Evolutionary conservation across 2,329 filamentous ascomycete genomes (phyloP).

Genomic region (Penicillium sp.): DNA sequence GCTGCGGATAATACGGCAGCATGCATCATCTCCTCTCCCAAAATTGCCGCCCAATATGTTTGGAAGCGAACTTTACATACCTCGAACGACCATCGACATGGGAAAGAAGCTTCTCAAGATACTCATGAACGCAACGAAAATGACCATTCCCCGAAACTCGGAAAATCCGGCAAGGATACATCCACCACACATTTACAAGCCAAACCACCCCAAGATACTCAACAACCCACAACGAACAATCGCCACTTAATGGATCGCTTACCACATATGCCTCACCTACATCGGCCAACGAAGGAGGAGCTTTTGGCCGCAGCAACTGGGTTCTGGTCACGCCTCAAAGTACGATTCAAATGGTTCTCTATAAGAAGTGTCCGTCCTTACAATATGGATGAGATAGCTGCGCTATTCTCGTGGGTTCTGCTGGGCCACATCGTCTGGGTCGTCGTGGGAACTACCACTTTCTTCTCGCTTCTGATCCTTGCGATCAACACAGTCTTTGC

Average conservation of each 20-base stretch:
- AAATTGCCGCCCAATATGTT: slow-evolving; percentile 30
- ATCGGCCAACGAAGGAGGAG: slow-evolving; percentile 90
- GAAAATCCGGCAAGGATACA: slow-evolving; percentile 9
- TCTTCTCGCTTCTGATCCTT: slow-evolving; percentile 87
- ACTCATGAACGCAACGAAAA: slow-evolving; percentile 17
- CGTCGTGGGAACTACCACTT: slow-evolving; percentile 93
- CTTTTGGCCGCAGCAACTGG: slow-evolving; percentile 85
- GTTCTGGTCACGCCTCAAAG: slow-evolving; percentile 84
- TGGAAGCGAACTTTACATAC: slow-evolving; percentile 36
- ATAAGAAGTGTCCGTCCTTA: slow-evolving; percentile 91
- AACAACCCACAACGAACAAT: slow-evolving; percentile 21
- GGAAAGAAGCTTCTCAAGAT: slow-evolving; percentile 16
- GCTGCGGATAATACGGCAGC: slow-evolving; percentile 35
- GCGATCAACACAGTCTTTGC: slow-evolving; percentile 95
- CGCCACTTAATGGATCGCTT: slow-evolving; percentile 57
- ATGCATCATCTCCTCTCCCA: slow-evolving; percentile 32
- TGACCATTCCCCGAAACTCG: slow-evolving; percentile 2
- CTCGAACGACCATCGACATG: slow-evolving; percentile 20
- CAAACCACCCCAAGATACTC: slow-evolving; percentile 27
- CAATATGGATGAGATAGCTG: slow-evolving; percentile 94
- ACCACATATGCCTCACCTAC: slow-evolving; percentile 69
- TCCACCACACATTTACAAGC: slow-evolving; percentile 9
- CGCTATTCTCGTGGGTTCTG: slow-evolving; percentile 92
- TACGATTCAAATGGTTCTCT: slow-evolving; percentile 96
- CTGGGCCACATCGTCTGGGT: slow-evolving; percentile 93